These are phyloP conservation scores for Fusarium chuoi DNA, from an alignment of 2,329 filamentous ascomycete species.

Conservation along the genomic window DNA sequence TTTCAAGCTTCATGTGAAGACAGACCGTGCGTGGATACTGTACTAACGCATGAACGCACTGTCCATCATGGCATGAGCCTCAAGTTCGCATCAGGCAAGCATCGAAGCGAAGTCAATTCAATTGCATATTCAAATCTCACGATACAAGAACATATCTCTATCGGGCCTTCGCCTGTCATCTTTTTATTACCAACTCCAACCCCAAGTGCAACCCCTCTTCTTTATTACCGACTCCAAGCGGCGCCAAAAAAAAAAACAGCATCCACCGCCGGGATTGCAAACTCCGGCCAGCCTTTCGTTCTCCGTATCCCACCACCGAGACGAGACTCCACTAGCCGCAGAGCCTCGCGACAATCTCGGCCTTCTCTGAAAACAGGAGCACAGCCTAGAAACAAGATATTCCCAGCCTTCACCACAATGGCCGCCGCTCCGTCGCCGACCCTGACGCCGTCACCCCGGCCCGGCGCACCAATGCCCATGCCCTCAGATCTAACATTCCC, in stretches of 20 bases:
- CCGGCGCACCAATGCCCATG: constrained; percentile 25
- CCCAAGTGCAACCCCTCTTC: constrained; percentile 22
- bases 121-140: constrained; percentile 14
- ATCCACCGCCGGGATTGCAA: constrained; percentile 28
- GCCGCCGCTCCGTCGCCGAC: constrained; percentile 20
- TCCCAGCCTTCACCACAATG: neutral
- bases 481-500: constrained; percentile 39
- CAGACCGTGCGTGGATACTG: constrained; percentile 25
- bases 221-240: constrained; percentile 26
- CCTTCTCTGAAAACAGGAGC: constrained; percentile 1
- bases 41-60: constrained; percentile 20
- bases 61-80: constrained; percentile 23
- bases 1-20: neutral
- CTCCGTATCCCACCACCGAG: constrained; percentile 34
- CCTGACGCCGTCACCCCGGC: constrained; percentile 19
- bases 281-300: constrained; percentile 21
- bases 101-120: constrained; percentile 17
- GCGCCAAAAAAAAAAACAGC: constrained; percentile 1
- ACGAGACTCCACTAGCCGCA: constrained; percentile 22
- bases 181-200: constrained; percentile 31
- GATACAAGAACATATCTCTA: constrained; percentile 8
- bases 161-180: constrained; percentile 20
- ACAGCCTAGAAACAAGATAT: neutral
- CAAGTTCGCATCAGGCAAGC: neutral
- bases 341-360: constrained; percentile 36